Conservation (phyloP, 345 rosid genomes). For the Populus alba region DNA sequence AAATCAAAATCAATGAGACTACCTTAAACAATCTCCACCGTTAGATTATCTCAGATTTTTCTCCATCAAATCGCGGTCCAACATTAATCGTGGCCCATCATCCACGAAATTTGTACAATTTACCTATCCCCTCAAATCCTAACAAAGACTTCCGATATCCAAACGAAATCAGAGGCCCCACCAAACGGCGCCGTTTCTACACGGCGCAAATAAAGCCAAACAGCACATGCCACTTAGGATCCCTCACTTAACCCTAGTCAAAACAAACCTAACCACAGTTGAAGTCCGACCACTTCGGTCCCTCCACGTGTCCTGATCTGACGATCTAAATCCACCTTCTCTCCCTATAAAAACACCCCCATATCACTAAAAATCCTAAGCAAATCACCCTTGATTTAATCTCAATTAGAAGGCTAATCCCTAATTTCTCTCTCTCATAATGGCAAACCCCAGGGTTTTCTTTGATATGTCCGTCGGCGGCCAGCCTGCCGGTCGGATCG, state of each 20-base stretch:
- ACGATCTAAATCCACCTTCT: constrained; percentile 15
- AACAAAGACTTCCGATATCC: neutral
- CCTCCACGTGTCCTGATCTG: constrained; percentile 38
- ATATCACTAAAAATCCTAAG: constrained; percentile 22
- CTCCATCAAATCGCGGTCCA: neutral
- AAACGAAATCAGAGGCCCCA: neutral
- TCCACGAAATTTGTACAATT: neutral
- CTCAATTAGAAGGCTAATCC: neutral
- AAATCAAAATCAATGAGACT: neutral
- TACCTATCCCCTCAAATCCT: neutral
- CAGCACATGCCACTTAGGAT: constrained; percentile 24
- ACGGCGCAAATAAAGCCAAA: constrained; percentile 29
- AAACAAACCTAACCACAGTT: constrained; percentile 29
- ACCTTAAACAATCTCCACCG: neutral
- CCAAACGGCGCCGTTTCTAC: constrained; percentile 14
- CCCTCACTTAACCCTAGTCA: constrained; percentile 39
- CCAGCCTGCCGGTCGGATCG: constrained; percentile 22
- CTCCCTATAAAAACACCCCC: constrained; percentile 26
- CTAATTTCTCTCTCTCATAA: neutral
- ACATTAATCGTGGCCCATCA: neutral
- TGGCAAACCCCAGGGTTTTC: constrained; percentile 31
- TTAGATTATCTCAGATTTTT: neutral
- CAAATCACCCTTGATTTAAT: neutral
- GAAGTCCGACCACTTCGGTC: constrained; percentile 6
- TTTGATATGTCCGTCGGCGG: constrained; percentile 35